Evolutionary conservation across 768 basidiomycete genomes (phyloP), one percentile per base, ranked within the genome.

Genomic region (Cystofilobasidium capitatum): DNA sequence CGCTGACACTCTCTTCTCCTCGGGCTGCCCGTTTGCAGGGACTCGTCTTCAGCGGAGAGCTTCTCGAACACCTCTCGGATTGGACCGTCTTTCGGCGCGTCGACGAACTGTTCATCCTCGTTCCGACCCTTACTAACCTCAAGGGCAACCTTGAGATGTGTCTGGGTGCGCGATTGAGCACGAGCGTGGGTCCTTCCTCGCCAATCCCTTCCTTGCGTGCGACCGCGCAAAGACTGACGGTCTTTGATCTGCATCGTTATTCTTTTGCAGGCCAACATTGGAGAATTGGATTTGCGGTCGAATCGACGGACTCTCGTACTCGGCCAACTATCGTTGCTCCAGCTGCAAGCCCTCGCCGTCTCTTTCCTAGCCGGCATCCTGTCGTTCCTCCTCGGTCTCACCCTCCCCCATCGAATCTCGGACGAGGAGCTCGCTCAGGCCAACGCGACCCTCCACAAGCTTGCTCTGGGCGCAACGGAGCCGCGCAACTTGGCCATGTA

Each of bases 111-210:
- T 91, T 98, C 72, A 91, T 98, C 81, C 89, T 98, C 62, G 86
- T 97, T 4, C 93, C 94, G 14, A 44, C 26, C 7, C 58, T 26
- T 5, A 36, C 35, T 22, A 98, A 98, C 72, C 83, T 99, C 65
- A 97, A 96, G 73, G 96, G 94, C n/a, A 80, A 99, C 74, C 83
- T 98, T 42, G 96, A 98, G 77, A 98, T 98, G 94, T 97, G 96
- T 71, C 85, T 99, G 9, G 93, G 92, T 4, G 91, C 96, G 0
- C 84, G 94, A 17, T 82, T 99, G n/a, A 88, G 89, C 1, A 99
- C 96, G 0, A 88, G 92, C 1, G 88, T 77, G 45, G 29, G 77
- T 68, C 37, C 63, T 44, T 0, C 44, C 26, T 24, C 10, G 26
- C n/a, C 40, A 13, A 10, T 49, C 47, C 39, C 47, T 57, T 17